phyloP scores from a whole-genome alignment of 768 basidiomycete genomes.

The Agaricus sinodeliciosus region DNA sequence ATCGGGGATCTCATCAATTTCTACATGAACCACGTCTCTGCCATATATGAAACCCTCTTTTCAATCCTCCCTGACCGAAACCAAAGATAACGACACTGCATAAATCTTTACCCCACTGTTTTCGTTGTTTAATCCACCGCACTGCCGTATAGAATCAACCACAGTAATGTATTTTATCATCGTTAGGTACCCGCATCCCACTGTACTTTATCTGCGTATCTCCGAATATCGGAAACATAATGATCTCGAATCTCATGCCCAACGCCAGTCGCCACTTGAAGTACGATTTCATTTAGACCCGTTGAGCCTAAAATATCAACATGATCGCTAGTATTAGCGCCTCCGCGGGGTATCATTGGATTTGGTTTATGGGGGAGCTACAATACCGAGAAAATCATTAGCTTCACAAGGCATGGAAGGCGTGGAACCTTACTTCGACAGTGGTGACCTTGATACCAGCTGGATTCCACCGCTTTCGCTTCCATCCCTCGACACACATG shows the following conservation, averaged over 20 bases:
- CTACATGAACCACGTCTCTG: constrained; percentile 18
- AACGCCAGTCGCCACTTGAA: constrained; percentile 83
- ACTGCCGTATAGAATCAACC: background rate
- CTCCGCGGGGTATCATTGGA: constrained; percentile 72
- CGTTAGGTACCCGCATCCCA: constrained; percentile 68
- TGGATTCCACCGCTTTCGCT: constrained; percentile 84
- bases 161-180: background rate
- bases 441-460: constrained; percentile 81
- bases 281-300: constrained; percentile 80
- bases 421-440: constrained; percentile 58
- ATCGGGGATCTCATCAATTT: constrained; percentile 18
- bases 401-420: background rate
- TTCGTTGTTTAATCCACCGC: background rate
- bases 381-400: constrained; percentile 4
- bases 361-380: constrained; percentile 80
- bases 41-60: constrained; percentile 13
- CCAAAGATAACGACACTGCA: background rate
- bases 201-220: constrained; percentile 64
- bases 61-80: background rate
- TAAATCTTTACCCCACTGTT: background rate
- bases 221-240: constrained; percentile 71
- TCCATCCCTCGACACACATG: constrained; percentile 99
- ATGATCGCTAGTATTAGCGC: constrained; percentile 88
- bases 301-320: constrained; percentile 81
- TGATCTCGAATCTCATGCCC: constrained; percentile 65